These are phyloP conservation scores for Naematelia aurantialba DNA, from an alignment of 768 basidiomycete species.

Conservation along the genomic window DNA sequence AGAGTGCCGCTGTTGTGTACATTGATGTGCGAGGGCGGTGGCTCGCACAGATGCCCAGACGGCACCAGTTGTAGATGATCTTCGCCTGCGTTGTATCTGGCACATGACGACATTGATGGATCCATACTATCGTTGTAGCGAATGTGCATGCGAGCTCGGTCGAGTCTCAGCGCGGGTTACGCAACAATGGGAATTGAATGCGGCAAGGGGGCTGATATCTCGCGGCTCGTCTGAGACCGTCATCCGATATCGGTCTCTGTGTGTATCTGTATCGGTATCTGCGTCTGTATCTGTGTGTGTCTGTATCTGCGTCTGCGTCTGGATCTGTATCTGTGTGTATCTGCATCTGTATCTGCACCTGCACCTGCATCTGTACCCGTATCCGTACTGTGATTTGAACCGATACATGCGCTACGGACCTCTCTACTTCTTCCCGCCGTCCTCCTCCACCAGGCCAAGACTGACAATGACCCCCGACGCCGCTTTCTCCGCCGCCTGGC, in stretches of 20 bases:
- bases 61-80: background rate
- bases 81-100: background rate
- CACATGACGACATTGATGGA: background rate
- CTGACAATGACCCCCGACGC: slow-evolving; percentile 71
- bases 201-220: too few species aligned
- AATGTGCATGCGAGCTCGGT: background rate
- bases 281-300: too few species aligned
- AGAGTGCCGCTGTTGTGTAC: background rate
- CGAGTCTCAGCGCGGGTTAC: too few species aligned
- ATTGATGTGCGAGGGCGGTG: too few species aligned
- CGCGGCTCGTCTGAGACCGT: too few species aligned
- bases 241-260: too few species aligned
- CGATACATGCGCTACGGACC: background rate
- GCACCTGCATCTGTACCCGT: background rate
- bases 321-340: too few species aligned
- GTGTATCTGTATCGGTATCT: too few species aligned
- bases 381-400: background rate
- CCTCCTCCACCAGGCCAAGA: slow-evolving; percentile 68
- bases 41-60: background rate
- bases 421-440: slow-evolving; percentile 43
- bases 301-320: too few species aligned
- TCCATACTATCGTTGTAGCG: background rate
- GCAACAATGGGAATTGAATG: too few species aligned
- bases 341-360: background rate
- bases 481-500: slow-evolving; percentile 66